Evolutionary conservation across 805 yeast genomes (phyloP), one percentile per base, ranked within the genome.

Genomic region (Kuraishia capsulata): DNA sequence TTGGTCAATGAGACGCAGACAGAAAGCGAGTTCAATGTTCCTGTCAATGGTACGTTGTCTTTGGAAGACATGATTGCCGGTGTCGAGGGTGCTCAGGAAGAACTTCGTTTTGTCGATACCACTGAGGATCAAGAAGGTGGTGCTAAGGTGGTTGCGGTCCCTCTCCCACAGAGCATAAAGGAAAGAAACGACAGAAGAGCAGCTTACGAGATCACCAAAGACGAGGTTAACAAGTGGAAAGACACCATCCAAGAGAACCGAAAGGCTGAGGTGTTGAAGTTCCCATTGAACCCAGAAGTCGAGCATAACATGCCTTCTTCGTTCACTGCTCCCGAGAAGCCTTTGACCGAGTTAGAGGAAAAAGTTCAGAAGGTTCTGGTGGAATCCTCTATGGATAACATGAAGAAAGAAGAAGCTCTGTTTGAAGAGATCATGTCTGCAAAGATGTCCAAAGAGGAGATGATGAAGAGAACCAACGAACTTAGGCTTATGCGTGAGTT

Each of bases 401-500:
- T 20, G 16, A 5, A 92, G 85, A 70, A 72, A 47, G 76, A 81
- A 38, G 85, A 82, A 47, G 76, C 88, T n/a, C 76, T 83, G 4
- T 89, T 88, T 58, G 97, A 90, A 57, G 85, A 89, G 39, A 71
- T 87, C 26, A 89, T 85, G 5, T 76, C 84, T 2, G 88, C 95
- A 2, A 80, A 81, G 52, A 37, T 90, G 57, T 71, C 92, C 0
- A 73, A 80, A 20, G 94, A 83, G 43, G 97, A 92, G 37, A 62
- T 90, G 64, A 63, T 66, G 39, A 76, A 78, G 54, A 71, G 94
- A 42, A 81, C 92, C 5, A 74, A 76, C 42, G 96, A 90, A 60
- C 69, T 90, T 48, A 74, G 97, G 48, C 62, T 83, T 52, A 87
- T 88, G 96, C 74, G 98, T 46, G 98, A 92, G 55, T 72, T 90